Base-by-base conservation (phyloP, 805 yeast species). In the Starmerella bombicola region DNA sequence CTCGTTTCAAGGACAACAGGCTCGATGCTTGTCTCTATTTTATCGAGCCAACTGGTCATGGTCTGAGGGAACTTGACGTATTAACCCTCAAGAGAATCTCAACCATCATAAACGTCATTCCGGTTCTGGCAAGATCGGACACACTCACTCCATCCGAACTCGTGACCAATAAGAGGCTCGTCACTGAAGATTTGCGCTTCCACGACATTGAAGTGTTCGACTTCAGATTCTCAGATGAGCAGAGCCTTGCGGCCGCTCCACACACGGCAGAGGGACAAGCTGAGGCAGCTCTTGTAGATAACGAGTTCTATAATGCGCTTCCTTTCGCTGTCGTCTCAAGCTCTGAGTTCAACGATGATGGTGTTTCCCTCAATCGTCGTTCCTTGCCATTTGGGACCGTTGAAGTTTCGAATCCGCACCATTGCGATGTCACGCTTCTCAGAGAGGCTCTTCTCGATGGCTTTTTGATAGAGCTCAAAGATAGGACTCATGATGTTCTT, bases 381-480 rank as follows among this genome's bases (percentile, higher is more conserved):
- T 72, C 74, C 58, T 82, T 82, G 55, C 86, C 93, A 47, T 82
- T 93, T 91, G 95, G 95, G 33, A 63, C 76, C 40, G 93, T 80
- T 32, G 91, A 82, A 58, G 83, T 84, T 41, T 93, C 81, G 56
- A 81, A 84, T 61, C 93, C 83, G 55, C 65, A 68, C 45, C 93
- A 83, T 57, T 78, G 86, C 61, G 94, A 84, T 60, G 83, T 84
- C 65, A 76, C 79, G 59, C 78, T 81, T 59, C 69, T 84, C 54
- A 76, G 94, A 66, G 72, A 80, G 42, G 70, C 86, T 47, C 63
- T 86, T 44, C 67, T 85, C 61, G 77, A 91, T 65, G 79, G 86
- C 18, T 80, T 83, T 58, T 69, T 84, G 74, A 68, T 80, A 56
- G 95, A 84, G 62, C 68, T 86, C 54, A 78, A 79, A 61, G 93